Base-by-base conservation (phyloP, 495 filamentous ascomycete genomes). In the Penicillium bialowiezense region DNA sequence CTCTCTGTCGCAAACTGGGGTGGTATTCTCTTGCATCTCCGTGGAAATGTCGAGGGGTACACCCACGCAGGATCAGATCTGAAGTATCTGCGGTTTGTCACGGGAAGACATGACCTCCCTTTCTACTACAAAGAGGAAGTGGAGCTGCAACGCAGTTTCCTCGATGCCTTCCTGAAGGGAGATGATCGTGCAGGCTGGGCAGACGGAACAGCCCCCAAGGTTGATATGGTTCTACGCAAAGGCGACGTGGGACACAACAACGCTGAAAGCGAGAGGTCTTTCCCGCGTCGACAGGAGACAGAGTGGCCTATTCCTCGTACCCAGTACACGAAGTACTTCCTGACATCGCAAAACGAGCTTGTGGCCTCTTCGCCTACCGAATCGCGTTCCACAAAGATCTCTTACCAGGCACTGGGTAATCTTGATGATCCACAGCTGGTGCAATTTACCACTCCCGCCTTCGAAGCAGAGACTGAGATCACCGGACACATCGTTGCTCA, bases 71-170 rank as follows among this genome's bases (percentile, higher is more conserved):
- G 81, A 0, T 84, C 80, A 2, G 67, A 78, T 41, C 60, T 80
- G 35, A 88, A 88, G 59, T 87, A 83, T 50, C 65, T 87, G 4
- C 75, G 83, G 8, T 83, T 86, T 58, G 83, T 88, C 52, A 82
- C 78, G 0, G 85, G 84, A 9, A 75, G 85, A 0, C 85, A 88
- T 53, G 84, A 88, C 54, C 69, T 88, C 6, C 85, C 85, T 0
- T 87, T 88, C 65, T 88, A 86, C 64, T 86, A 85, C 51, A 52
- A 72, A 2, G 79, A 85, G 32, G 78, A 85, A 45, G 83, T 84
- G 3, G 77, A 84, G 48, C 21, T 88, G 0, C 84, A 88, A 56
- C 72, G 70, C 26, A 81, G 76, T 48, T 87, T 88, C 53, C 67
- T 87, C 2, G 77, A 84, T 50, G 85, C 84, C 0, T 88, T 87